These are phyloP conservation scores for Dactylonectria macrodidyma DNA, from an alignment of 2,329 filamentous ascomycete genomes.

Conservation along the genomic window DNA sequence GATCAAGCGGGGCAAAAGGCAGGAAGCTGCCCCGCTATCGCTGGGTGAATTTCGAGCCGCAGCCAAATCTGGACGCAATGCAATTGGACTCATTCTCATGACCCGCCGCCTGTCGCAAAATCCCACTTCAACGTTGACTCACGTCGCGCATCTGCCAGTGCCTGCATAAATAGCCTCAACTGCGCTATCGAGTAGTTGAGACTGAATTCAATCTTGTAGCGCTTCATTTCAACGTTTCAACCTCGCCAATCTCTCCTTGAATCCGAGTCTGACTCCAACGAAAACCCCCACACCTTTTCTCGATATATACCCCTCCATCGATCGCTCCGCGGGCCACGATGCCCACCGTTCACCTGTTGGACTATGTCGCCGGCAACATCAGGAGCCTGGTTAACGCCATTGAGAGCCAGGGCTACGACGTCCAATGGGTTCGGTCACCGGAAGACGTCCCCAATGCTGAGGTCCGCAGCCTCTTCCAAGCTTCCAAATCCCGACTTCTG, in stretches of 20 bases:
- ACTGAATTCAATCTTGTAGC: not conserved
- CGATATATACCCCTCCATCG: constrained; percentile 24
- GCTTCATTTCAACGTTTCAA: not conserved
- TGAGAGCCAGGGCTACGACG: constrained; percentile 92
- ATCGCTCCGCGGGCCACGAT: constrained; percentile 61
- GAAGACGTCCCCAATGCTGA: constrained; percentile 88
- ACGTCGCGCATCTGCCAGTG: constrained; percentile 16
- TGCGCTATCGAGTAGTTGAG: not conserved
- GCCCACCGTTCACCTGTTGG: constrained; percentile 82
- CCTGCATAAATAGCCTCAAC: constrained; percentile 1
- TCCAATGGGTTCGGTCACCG: constrained; percentile 91
- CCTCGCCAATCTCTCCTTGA: not conserved
- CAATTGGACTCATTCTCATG: constrained; percentile 36
- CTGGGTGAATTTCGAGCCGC: constrained; percentile 35
- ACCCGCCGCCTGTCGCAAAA: constrained; percentile 34
- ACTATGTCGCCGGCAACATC: constrained; percentile 98
- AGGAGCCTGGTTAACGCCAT: constrained; percentile 97
- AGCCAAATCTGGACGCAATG: not conserved
- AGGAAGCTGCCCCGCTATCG: constrained; percentile 44
- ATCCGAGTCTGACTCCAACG: constrained; percentile 18
- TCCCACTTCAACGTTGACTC: constrained; percentile 35
- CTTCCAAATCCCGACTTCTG: constrained; percentile 28
- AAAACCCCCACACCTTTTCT: constrained; percentile 16
- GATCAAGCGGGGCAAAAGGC: constrained; percentile 47
- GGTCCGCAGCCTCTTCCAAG: constrained; percentile 64